Evolutionary conservation across 2,329 filamentous ascomycete species (phyloP), one percentile per base, ranked within the genome.

Genomic region (Sporothrix euskadiensis): DNA sequence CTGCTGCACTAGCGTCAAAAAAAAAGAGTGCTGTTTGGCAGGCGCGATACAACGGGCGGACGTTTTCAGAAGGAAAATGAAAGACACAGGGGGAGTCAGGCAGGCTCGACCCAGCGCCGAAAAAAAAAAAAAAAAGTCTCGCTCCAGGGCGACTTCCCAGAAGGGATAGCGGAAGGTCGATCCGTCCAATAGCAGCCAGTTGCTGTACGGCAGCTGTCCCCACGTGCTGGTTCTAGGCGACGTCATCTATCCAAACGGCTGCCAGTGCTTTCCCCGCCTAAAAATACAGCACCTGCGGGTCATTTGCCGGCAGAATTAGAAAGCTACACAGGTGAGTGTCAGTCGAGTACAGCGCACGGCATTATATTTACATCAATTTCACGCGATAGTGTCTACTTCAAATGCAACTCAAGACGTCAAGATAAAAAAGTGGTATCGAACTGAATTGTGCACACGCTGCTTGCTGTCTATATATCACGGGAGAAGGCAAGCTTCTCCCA

Each of bases 181-280:
- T 65, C 59, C 44, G 41, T 19, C 63, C 63, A 66, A 69, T 69
- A 16, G 47, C 44, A 69, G 47, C 30, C 10, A 35, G 30, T 32
- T 19, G 49, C 30, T n/a, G n/a, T 47, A 44, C 12, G 30, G n/a
- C 52, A 30, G 56, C 39, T n/a, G 71, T 68, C 26, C 68, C 73
- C 73, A 74, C 71, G 66, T 74, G 71, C 66, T n/a, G n/a, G 32
- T 14, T 41, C 14, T 44, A 68, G 32, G 68, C 71, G 73, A 74
- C 71, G 73, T 74, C 73, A 74, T 74, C 41, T 35, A 39, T 14
- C 14, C 22, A n/a, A 16, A 49, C 14, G 12, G 14, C 19, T 4
- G 52, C 32, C 49, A 32, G 5, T 61, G 22, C 35, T 32, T 44
- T 41, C 52, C 32, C 68, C 47, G 44, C 68, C 68, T 22, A 39